Evolutionary conservation across 352 stramenopile genomes (phyloP), one percentile per base, ranked within the genome.

Genomic region (Pythium dissimile): DNA sequence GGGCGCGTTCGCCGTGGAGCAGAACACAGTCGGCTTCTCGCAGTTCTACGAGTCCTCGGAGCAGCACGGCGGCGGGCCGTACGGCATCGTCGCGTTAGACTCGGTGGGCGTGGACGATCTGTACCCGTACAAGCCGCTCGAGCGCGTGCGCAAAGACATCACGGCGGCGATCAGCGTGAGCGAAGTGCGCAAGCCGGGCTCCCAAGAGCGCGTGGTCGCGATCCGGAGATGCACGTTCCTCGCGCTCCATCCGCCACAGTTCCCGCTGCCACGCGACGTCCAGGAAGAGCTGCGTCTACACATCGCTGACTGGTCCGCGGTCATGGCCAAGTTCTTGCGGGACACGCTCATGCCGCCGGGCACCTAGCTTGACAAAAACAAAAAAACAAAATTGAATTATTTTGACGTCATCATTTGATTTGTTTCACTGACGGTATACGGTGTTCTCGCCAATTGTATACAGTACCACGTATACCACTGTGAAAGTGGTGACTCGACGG

Each of bases 41-140:
- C 51, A 79, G 27, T 83, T 64, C 35, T 72, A 71, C 34, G 61
- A 65, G 60, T 23, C 65, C 54, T 50, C 48, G 37, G 42, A 51
- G n/a, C 18, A 58, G 12, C 38, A 54, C 27, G 47, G 50, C 7
- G 62, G 54, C 23, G 55, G 55, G 15, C 51, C 72, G 27, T 37
- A 64, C 47, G 72, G 58, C 10, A 56, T 83, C 28, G 52, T 77
- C 49, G 49, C 71, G 6, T 57, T 64, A 2, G 45, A 52, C 45
- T 11, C 28, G 1, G 45, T 52, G 10, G 8, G 18, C 23, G n/a
- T 41, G 20, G 72, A 85, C 54, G 70, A 76, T 12, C 43, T 86
- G 28, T 69, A 83, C 39, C 75, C 73, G 31, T 86, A 86, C 61
- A 37, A 47, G 15, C 44, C 66, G 12, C 26, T 27, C 16, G 50